A percentile compares a stretch with the other conserved stretches of the same genome.
These are phyloP conservation scores for Lactarius quietus DNA, from an alignment of 768 basidiomycete species.

Conservation along the genomic window DNA sequence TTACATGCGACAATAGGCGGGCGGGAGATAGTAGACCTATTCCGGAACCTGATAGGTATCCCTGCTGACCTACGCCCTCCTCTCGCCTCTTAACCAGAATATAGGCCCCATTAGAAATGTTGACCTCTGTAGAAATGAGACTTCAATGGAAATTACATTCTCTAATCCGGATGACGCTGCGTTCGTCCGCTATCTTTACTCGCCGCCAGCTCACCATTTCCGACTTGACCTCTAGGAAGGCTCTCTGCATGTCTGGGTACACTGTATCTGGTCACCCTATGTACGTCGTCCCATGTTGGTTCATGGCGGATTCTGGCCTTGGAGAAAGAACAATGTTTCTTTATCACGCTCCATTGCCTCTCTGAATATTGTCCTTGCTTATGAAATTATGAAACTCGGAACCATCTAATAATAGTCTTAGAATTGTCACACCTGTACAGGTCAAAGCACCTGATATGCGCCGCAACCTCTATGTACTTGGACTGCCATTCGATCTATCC, in stretches of 20 bases:
- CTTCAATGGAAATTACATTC: constrained; percentile 52
- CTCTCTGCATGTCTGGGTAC: constrained; percentile 64
- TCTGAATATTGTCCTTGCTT: neutral
- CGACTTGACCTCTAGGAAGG: constrained; percentile 45
- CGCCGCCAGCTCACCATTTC: constrained; percentile 8
- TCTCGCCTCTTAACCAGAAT: neutral
- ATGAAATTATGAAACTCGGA: neutral
- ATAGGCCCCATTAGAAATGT: constrained; percentile 18
- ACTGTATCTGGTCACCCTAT: constrained; percentile 49
- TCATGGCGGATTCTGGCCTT: neutral
- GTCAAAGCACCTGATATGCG: constrained; percentile 45
- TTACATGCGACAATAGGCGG: constrained; percentile 33
- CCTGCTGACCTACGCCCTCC: constrained; percentile 16
- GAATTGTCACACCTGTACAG: constrained; percentile 30
- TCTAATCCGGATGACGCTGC: constrained; percentile 48
- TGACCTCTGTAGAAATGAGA: constrained; percentile 29
- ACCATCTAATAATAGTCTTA: constrained; percentile 13
- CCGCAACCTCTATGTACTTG: constrained; percentile 81
- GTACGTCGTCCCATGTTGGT: constrained; percentile 40
- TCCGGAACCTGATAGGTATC: constrained; percentile 55
- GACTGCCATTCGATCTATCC: constrained; percentile 75
- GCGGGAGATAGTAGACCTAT: constrained; percentile 52
- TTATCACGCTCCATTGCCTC: neutral
- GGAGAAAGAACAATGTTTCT: neutral
- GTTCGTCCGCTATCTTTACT: constrained; percentile 36